Percentiles rank a stretch among this genome's conserved stretches.
phyloP scores from a whole-genome alignment of 805 yeast species.

The Yamadazyma philogaea region DNA sequence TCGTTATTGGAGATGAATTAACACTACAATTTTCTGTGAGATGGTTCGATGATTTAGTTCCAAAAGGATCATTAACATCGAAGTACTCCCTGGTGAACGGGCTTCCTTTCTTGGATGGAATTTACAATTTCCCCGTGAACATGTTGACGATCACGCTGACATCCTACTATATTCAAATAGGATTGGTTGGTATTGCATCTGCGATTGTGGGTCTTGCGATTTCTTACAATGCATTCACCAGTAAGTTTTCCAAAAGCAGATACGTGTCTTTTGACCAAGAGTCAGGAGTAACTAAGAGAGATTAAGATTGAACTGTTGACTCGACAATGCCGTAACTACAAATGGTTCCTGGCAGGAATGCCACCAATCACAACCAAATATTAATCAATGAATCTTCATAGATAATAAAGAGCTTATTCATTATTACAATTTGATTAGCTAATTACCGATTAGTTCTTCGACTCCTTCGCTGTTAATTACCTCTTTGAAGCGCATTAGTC shows the following conservation, averaged over 20 bases:
- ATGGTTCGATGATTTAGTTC: slow-evolving; percentile 43
- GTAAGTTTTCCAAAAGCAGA: slow-evolving; percentile 16
- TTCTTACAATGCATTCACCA: slow-evolving; percentile 22
- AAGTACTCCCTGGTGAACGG: slow-evolving; percentile 12
- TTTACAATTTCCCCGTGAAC: slow-evolving; percentile 35
- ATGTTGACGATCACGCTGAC: slow-evolving; percentile 27
- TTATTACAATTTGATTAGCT: neutral
- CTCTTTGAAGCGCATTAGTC: no score
- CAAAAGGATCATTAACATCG: slow-evolving; percentile 7
- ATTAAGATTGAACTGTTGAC: neutral
- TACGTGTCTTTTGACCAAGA: slow-evolving; percentile 21
- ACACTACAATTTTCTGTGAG: slow-evolving; percentile 55
- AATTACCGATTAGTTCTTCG: no score
- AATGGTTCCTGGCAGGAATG: no score
- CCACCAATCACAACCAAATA: no score
- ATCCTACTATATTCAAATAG: slow-evolving; percentile 20
- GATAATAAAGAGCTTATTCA: no score
- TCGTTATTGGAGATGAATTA: slow-evolving; percentile 63
- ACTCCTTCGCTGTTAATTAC: neutral
- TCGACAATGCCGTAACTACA: no score
- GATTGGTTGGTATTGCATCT: slow-evolving; percentile 21
- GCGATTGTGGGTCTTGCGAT: slow-evolving; percentile 22
- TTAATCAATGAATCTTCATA: no score
- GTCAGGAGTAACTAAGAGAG: slow-evolving; percentile 6
- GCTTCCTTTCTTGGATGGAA: slow-evolving; percentile 39